Base-by-base conservation (phyloP, 2,329 filamentous ascomycete genomes). In the Lasiodiplodia gonubiensis region DNA sequence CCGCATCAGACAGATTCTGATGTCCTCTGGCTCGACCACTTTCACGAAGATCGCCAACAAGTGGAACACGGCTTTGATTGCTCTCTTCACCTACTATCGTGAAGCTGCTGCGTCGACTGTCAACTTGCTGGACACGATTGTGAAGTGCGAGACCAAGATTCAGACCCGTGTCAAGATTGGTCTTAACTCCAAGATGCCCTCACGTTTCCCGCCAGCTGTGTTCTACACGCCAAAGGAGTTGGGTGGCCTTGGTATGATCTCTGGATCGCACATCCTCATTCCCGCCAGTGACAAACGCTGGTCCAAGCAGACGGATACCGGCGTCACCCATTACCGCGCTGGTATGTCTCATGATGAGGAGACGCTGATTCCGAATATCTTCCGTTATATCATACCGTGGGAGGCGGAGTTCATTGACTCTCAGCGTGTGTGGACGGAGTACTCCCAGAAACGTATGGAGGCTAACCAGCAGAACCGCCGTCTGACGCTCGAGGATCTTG, bases 21-120 rank as follows among this genome's bases (percentile, higher is more conserved):
- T 99, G 95, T 98, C 94, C 12, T 98, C 95, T 68, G 96, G 95
- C n/a, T 97, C 93, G 5, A 99, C 95, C 0, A 99, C 95, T 0
- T 99, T 99, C 82, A 99, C 95, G 54, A 99, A 99, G 86, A 99
- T 99, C 75, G 95, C 96, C 55, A 99, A 99, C 82, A 99, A 99
- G 82, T 99, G 96, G 95, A 99, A 99, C 80, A 99, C 95, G 0
- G 95, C 93, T 1, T 81, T 99, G 72, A 99, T 99, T 74, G 94
- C 95, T 0, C 86, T 99, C 30, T 99, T 99, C 82, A 98, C 95
- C 0, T 99, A 99, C 80, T 99, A 99, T 77, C 92, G 95, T 78
- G 95, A 99, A 78, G 95, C 95, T 57, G 95, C 95, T 18, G 94
- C 98, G 1, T 97, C 94, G 0, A 99, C 96, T 0, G 92, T 98